These are phyloP conservation scores for Penicillium sp. DNA, from an alignment of 2,329 filamentous ascomycete genomes.

Conservation along the genomic window DNA sequence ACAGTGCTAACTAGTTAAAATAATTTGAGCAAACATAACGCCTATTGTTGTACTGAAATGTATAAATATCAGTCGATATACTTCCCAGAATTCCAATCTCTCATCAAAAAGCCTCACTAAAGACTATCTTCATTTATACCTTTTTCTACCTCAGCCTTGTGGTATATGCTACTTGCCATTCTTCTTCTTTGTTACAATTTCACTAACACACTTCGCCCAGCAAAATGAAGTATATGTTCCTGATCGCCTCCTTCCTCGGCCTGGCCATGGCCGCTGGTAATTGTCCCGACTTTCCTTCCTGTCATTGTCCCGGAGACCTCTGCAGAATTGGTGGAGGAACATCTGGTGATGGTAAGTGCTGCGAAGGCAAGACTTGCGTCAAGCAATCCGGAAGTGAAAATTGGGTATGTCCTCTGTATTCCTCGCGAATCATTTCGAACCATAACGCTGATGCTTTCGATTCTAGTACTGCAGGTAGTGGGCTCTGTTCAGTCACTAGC, in stretches of 20 bases:
- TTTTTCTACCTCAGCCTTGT: background rate
- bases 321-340: conserved; percentile 5
- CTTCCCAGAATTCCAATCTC: background rate
- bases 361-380: conserved; percentile 3
- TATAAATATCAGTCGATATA: background rate
- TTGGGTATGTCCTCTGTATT: background rate
- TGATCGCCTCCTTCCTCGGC: conserved; percentile 5
- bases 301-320: conserved; percentile 7
- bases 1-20: background rate
- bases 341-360: conserved; percentile 3
- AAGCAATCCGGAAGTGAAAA: conserved; percentile 2
- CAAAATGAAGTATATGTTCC: conserved; percentile 9
- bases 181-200: background rate
- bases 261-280: conserved; percentile 3
- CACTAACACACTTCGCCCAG: background rate
- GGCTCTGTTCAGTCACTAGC: no score
- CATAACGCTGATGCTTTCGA: no score
- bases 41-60: background rate
- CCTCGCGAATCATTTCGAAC: background rate
- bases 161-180: background rate
- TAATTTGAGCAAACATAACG: background rate
- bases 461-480: no score
- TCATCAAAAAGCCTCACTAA: background rate
- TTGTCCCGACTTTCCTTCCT: conserved; percentile 5
- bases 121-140: background rate